These are phyloP conservation scores for Naumovozyma castellii DNA, from an alignment of 805 yeast species.

Conservation along the genomic window DNA sequence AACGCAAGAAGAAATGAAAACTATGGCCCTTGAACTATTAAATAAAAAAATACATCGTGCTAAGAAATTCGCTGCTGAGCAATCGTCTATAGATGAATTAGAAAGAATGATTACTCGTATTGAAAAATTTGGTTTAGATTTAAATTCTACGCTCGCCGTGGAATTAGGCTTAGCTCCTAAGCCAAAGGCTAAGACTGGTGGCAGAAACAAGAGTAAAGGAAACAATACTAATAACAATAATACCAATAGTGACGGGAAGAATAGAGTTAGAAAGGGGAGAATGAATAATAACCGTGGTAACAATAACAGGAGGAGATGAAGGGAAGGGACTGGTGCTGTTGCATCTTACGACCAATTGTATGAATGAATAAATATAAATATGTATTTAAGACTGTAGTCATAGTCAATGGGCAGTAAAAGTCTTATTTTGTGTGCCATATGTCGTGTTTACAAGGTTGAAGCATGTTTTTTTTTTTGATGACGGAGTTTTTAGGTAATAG, in stretches of 20 bases:
- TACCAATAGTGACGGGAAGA: conserved; percentile 3
- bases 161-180: conserved; percentile 50
- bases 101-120: conserved; percentile 41
- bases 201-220: conserved; percentile 1
- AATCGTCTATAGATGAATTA: conserved; percentile 50
- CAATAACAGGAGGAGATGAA: background rate
- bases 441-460: no score
- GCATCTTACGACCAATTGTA: no score
- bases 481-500: no score
- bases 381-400: no score
- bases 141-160: conserved; percentile 53
- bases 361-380: no score
- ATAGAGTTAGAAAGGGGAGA: background rate
- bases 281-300: background rate
- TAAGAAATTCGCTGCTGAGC: conserved; percentile 66
- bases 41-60: conserved; percentile 62
- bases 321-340: no score
- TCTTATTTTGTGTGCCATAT: no score
- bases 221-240: conserved; percentile 4
- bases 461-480: no score
- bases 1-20: conserved; percentile 62
- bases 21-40: conserved; percentile 56
- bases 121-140: conserved; percentile 74
- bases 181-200: background rate
- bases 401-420: no score